phyloP scores from a whole-genome alignment of 805 yeast genomes.

The Scheffersomyces coipomensis region DNA sequence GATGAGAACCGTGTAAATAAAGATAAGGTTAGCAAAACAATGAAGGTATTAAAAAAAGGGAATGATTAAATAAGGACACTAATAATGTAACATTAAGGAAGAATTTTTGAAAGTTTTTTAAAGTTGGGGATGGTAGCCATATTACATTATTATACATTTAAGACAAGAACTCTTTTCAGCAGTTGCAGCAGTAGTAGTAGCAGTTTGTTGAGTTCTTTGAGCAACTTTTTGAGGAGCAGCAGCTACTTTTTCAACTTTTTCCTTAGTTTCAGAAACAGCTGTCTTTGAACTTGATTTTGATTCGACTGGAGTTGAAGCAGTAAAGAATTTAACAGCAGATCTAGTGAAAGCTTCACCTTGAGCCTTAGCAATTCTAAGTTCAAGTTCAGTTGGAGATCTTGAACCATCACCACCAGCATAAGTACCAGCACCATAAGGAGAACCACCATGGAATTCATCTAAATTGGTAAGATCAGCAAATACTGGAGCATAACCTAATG shows the following conservation, averaged over 20 bases:
- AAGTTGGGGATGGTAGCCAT: too few species aligned
- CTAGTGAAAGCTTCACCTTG: slow-evolving; percentile 65
- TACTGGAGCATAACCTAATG: slow-evolving; percentile 66
- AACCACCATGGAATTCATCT: slow-evolving; percentile 74
- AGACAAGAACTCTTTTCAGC: not conserved
- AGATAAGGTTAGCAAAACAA: too few species aligned
- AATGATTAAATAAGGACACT: too few species aligned
- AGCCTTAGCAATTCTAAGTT: slow-evolving; percentile 56
- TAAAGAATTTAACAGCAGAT: slow-evolving; percentile 14
- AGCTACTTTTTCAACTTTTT: not conserved
- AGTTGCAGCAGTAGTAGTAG: slow-evolving; percentile 2
- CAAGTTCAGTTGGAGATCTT: slow-evolving; percentile 63
- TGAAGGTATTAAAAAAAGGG: too few species aligned
- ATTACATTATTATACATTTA: slow-evolving; percentile 1
- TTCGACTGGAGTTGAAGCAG: not conserved
- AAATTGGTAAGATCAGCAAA: slow-evolving; percentile 56
- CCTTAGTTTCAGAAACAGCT: not conserved
- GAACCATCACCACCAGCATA: slow-evolving; percentile 76
- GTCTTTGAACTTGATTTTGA: not conserved
- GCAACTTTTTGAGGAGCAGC: slow-evolving; percentile 1
- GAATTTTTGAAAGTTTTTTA: too few species aligned
- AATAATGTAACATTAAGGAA: too few species aligned
- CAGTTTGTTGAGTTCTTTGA: not conserved
- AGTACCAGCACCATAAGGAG: slow-evolving; percentile 88
- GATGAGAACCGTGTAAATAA: too few species aligned